Base-by-base conservation (phyloP, 1,284 basidiomycete species). In the Rhodotorula sp. region DNA sequence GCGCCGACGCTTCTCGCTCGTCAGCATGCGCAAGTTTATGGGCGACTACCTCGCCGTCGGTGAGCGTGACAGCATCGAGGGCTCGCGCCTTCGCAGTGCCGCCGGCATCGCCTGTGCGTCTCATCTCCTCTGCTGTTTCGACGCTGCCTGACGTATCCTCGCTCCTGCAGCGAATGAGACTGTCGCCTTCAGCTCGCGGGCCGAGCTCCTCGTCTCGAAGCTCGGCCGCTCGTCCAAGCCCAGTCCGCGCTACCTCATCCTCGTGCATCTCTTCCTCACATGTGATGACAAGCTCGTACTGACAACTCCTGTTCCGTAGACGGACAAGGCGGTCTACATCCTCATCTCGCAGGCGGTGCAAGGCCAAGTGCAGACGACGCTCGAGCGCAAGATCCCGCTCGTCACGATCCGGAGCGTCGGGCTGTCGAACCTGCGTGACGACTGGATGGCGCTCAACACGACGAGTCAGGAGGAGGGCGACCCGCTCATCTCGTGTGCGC, bases 21-120 rank as follows among this genome's bases (percentile, higher is more conserved):
- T 99, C 72, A 92, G 96, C 68, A 95, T 94, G 84, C 88, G 97
- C 64, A 89, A 94, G 72, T 99, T 97, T 82, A 88, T 92, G 87
- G 97, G 97, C 27, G 97, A 99, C 82, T 99, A 99, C 82, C 87
- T 99, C 53, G 91, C 95, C 80, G 84, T 98, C 50, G 93, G 91
- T 63, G 79, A 78, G 39, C 90, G 90, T 6, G 88, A 89, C 78
- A 90, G 89, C 81, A 82, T 92, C 0, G 84, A 95, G 36, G 94
- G 94, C 0, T 87, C 90, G 79, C 88, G 94, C 82, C 82, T 99
- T 66, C 86, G 87, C 57, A 84, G 85, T 54, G 89, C 88, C 27
- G 92, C 91, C 75, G 88, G 88, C 2, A 87, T 97, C 73, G 86
- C 87, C 78, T 82, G 91, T 93, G 74, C 80, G 90, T 84, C 13